Base-by-base conservation (phyloP, 2,329 filamentous ascomycete species). In the Ramularia endophylla region DNA sequence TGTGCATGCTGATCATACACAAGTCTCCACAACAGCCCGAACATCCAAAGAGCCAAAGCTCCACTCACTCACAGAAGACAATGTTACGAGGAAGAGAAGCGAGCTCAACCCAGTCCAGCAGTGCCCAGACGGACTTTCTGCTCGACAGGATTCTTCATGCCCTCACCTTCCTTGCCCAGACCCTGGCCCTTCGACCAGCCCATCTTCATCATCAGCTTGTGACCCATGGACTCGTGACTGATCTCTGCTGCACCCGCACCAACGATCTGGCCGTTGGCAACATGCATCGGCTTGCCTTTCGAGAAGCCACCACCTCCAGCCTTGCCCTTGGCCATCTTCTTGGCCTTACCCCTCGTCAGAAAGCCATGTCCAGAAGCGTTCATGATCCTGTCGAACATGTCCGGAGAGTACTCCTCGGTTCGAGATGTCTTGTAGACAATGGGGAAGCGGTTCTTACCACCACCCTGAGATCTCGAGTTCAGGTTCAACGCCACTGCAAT, bases 161-260 rank as follows among this genome's bases (percentile, higher is more conserved):
- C 92, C 62, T 94, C 95, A 49, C 94, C 81, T 1, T 71, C 60
- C 8, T 85, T 79, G 38, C 92, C 92, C 1, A 98, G 73, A 1
- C 85, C 85, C 58, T 83, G 94, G 4, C 92, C 92, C 38, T 75
- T 83, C 47, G 78, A 85, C 89, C 92, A 98, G 3, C 92, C 92
- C 92, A 97, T 97, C 67, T 92, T 97, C 67, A 94, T 87, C 50
- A 98, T 67, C 80, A 98, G 85, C 3, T 80, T 79, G 37, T 87
- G 78, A 8, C 92, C 92, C 52, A 80, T 87, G 61, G 95, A 97
- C 39, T 84, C 85, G 4, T 72, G 70, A 1, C 86, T 85, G 22
- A 98, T 73, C 61, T 95, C 89, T 8, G 88, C 85, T 2, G 90
- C 89, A 35, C 80, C 78, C 2, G 78, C 87, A 35, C 90, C 92